Evolutionary conservation across 2,329 filamentous ascomycete genomes (phyloP).

Genomic region (Botrytis byssoidea): DNA sequence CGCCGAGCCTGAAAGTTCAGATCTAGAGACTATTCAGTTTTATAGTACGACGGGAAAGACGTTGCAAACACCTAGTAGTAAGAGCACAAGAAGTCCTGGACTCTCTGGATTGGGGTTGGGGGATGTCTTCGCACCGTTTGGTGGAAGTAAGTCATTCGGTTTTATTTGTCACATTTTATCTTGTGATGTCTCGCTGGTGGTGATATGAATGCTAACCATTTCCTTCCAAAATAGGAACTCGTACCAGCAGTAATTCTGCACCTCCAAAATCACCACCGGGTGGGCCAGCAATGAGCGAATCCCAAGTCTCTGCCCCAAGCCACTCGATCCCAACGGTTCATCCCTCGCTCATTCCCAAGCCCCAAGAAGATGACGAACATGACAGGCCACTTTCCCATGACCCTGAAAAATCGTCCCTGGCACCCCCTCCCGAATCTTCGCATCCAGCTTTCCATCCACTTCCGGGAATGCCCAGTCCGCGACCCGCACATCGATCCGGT

Average conservation of each 20-base stretch:
- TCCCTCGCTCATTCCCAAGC: not conserved
- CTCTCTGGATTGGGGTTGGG: not conserved
- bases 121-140: conserved; percentile 13
- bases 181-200: not conserved
- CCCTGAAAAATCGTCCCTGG: conserved; percentile 14
- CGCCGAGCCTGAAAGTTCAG: not conserved
- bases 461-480: not conserved
- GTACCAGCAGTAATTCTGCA: not conserved
- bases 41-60: conserved; percentile 14
- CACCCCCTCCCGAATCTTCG: conserved; percentile 4
- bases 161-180: not conserved
- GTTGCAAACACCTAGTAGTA: not conserved
- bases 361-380: not conserved
- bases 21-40: conserved; percentile 4
- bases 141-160: conserved; percentile 3
- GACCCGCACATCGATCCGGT: not conserved
- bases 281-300: not conserved
- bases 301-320: not conserved
- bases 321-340: not conserved
- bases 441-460: conserved; percentile 15
- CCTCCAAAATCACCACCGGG: not conserved
- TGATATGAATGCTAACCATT: not conserved
- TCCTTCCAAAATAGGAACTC: not conserved
- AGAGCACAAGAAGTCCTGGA: not conserved
- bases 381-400: not conserved